Percentiles rank a stretch among this genome's conserved stretches.
Conservation (phyloP, 495 filamentous ascomycete species). For the Xylaria intraflava region DNA sequence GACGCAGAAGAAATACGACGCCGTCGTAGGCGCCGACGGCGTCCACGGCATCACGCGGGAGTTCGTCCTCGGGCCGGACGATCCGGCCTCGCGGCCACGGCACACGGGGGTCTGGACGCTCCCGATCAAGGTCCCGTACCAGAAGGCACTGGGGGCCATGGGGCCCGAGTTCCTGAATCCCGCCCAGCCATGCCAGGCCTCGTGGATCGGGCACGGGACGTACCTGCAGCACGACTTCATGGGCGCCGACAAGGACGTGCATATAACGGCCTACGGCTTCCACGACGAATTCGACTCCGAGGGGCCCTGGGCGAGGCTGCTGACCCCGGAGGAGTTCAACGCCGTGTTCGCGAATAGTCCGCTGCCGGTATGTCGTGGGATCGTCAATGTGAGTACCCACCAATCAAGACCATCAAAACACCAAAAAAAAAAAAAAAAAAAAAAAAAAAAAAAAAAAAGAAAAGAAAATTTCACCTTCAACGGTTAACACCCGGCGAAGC, state of each 20-base stretch:
- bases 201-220: constrained; percentile 20
- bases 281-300: constrained; percentile 6
- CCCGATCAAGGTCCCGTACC: constrained; percentile 19
- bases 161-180: constrained; percentile 18
- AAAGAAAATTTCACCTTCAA: no score
- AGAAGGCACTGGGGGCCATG: constrained; percentile 18
- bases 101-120: constrained; percentile 21
- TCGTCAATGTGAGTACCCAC: constrained; percentile 19
- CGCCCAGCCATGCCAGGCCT: constrained; percentile 10
- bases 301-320: constrained; percentile 19
- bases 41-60: constrained; percentile 16
- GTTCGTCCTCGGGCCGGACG: constrained; percentile 20
- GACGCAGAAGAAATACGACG: constrained; percentile 19
- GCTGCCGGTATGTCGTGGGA: constrained; percentile 16
- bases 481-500: neutral
- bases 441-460: no score
- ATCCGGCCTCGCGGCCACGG: constrained; percentile 8
- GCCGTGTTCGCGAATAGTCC: constrained; percentile 16
- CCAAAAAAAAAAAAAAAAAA: no score
- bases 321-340: constrained; percentile 25
- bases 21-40: constrained; percentile 24
- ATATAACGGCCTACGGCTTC: constrained; percentile 12
- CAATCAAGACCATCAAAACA: no score
- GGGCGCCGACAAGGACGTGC: constrained; percentile 17
- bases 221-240: constrained; percentile 16